Percentiles rank a stretch among this genome's conserved stretches.
These are phyloP conservation scores for Cyberlindnera misumaiensis DNA, from an alignment of 805 yeast species.

Conservation along the genomic window DNA sequence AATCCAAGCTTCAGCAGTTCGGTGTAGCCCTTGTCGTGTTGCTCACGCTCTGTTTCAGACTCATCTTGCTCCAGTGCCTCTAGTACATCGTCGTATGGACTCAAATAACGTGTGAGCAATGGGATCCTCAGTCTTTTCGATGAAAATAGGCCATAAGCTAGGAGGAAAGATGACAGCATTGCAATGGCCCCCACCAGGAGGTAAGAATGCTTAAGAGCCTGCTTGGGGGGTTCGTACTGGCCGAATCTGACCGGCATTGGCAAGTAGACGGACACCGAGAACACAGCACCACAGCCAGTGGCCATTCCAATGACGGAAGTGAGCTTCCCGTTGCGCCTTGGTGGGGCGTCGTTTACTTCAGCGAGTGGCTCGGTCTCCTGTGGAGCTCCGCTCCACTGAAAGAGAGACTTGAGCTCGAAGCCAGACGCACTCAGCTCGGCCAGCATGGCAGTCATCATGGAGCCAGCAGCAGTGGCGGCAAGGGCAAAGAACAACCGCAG, in stretches of 20 bases:
- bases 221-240: constrained; percentile 31
- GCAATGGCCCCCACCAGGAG: constrained; percentile 39
- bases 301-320: constrained; percentile 57
- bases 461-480: constrained; percentile 49
- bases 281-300: constrained; percentile 63
- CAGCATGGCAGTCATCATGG: constrained; percentile 55
- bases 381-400: constrained; percentile 10
- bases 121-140: constrained; percentile 28
- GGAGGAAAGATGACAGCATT: constrained; percentile 29
- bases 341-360: constrained; percentile 8
- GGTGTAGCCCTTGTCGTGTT: constrained; percentile 26
- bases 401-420: constrained; percentile 24
- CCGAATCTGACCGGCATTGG: constrained; percentile 51
- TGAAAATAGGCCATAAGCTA: constrained; percentile 41
- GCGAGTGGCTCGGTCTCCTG: constrained; percentile 1
- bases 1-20: constrained; percentile 42
- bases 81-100: constrained; percentile 26
- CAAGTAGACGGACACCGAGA: constrained; percentile 48
- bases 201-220: constrained; percentile 43
- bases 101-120: constrained; percentile 15
- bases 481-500: constrained; percentile 51
- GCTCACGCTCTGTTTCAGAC: constrained; percentile 8
- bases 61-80: constrained; percentile 28
- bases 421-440: constrained; percentile 48
- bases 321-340: constrained; percentile 42